Evolutionary conservation across 208 protist species (phyloP).

Genomic region (Angomonas ambiguus): DNA sequence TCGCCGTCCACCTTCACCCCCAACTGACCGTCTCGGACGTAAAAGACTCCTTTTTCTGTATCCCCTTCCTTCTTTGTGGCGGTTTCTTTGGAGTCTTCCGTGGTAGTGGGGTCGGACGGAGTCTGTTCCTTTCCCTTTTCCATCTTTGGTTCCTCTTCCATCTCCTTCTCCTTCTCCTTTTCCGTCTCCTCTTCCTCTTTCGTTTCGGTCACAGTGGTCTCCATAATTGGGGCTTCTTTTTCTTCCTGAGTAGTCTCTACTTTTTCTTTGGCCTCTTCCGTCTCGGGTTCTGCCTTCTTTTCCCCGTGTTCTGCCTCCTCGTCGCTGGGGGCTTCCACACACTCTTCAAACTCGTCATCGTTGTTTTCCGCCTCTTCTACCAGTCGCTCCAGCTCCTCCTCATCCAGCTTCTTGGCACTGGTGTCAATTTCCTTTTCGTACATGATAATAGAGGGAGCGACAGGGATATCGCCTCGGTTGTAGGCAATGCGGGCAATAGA

Average conservation of each 20-base stretch:
- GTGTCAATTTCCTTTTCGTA: conserved; percentile 61
- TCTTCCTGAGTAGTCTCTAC: conserved; percentile 6
- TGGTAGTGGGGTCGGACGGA: neutral
- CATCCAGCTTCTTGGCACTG: conserved; percentile 22
- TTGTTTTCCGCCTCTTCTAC: conserved; percentile 23
- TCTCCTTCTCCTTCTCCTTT: neutral
- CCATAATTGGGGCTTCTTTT: no score
- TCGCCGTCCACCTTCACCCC: neutral
- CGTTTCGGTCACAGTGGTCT: neutral
- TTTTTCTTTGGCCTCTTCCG: neutral
- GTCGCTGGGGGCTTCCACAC: neutral
- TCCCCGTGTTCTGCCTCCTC: conserved; percentile 1
- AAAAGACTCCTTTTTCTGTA: conserved; percentile 11
- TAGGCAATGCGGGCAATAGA: conserved; percentile 61
- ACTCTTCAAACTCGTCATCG: neutral
- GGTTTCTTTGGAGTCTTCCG: conserved; percentile 9
- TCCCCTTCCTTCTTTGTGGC: conserved; percentile 5
- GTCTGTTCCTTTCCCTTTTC: neutral
- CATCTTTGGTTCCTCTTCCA: neutral
- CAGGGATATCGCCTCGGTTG: conserved; percentile 25
- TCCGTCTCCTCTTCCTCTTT: neutral
- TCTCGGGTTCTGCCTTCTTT: neutral
- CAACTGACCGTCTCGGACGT: neutral
- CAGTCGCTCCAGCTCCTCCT: conserved; percentile 32
- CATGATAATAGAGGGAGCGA: conserved; percentile 41